Base-by-base conservation (phyloP, 2,329 filamentous ascomycete species). In the Epicoccum nigrum region DNA sequence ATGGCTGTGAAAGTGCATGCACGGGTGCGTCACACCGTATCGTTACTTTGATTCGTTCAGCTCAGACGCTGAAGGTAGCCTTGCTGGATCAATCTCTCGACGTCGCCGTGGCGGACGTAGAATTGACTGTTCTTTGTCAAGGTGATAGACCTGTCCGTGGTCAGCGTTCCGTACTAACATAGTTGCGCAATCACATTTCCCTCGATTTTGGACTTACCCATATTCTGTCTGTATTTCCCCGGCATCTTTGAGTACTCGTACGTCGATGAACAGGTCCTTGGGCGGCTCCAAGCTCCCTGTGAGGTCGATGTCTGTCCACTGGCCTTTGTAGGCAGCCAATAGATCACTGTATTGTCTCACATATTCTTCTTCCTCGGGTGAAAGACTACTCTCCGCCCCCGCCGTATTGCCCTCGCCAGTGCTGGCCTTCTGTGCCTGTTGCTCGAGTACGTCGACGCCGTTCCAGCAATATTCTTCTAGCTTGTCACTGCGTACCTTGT, bases 221-320 rank as follows among this genome's bases (percentile, higher is more conserved):
- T 99, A 99, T 80, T 99, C 95, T 0, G 94, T 99, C 77, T 99
- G 93, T 59, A 99, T 97, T 79, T 99, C 94, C 4, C 95, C 94
- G 1, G 93, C 94, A 77, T 99, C 94, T 72, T 94, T 97, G 58
- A 99, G 77, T 40, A 99, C 94, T 38, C 94, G 82, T 28, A 99
- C 94, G 73, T 99, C 94, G 65, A 99, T 96, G 73, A 97, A 99
- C 45, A 99, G 77, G 74, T 99, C 94, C 63, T 86, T 85, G n/a
- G 94, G 94, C 19, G 94, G 94, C 69, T 96, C 92, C 69, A 99
- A 78, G 67, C 89, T 94, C 25, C 94, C 94, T 2, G 94, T 97
- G 46, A 99, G 79, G 74, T 99, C 94, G 60, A 99, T 89, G 71
- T 99, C 94, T 16, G 93, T 97, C 93, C 93, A 99, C 67, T 96